Percentiles rank a stretch among this genome's conserved stretches.
Evolutionary conservation across 2,329 filamentous ascomycete genomes (phyloP).

Genomic region (Colletotrichum sp.): DNA sequence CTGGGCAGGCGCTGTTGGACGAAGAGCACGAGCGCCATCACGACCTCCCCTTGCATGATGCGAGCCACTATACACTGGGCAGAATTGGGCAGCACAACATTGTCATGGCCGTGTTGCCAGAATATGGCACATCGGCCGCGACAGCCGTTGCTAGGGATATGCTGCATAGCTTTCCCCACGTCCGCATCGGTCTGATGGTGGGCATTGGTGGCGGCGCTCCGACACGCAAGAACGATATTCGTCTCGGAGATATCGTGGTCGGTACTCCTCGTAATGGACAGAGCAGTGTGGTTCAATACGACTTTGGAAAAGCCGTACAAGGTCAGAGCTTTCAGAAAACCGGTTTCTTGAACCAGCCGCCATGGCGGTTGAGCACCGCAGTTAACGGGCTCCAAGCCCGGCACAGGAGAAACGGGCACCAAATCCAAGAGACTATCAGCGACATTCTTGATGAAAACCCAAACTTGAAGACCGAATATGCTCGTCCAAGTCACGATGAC

Average conservation of each 20-base stretch:
- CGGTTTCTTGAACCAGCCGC: conserved; percentile 22
- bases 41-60: not conserved
- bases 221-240: conserved; percentile 36
- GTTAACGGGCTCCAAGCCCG: conserved; percentile 8
- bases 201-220: conserved; percentile 41
- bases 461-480: conserved; percentile 11
- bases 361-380: conserved; percentile 14
- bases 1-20: not conserved
- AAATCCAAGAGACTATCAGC: conserved; percentile 6
- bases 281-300: conserved; percentile 30
- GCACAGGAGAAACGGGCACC: conserved; percentile 20
- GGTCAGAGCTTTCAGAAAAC: conserved; percentile 16
- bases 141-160: conserved; percentile 30
- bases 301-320: conserved; percentile 28
- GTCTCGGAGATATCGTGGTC: conserved; percentile 24
- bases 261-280: not conserved
- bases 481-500: not conserved
- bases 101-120: conserved; percentile 24
- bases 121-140: conserved; percentile 16
- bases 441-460: not conserved
- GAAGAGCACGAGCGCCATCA: not conserved
- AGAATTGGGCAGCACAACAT: conserved; percentile 23
- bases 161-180: conserved; percentile 31
- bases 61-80: conserved; percentile 23
- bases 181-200: conserved; percentile 36